Base-by-base conservation (phyloP, 768 basidiomycete genomes). In the Hericium rajendrae region DNA sequence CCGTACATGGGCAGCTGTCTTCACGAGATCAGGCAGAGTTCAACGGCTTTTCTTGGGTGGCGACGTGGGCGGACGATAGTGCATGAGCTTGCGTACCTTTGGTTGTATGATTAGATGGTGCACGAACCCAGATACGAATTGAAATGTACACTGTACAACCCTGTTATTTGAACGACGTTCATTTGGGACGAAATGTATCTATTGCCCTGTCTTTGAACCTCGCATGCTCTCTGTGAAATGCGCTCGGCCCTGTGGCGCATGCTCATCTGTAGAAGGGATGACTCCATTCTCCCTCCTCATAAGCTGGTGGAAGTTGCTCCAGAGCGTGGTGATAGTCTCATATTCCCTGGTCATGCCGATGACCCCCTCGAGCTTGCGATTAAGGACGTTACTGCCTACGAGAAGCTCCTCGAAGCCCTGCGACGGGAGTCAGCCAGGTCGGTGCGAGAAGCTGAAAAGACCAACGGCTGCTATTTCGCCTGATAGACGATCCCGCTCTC, bases 1-100 rank as follows among this genome's bases (percentile, higher is more conserved):
- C 97, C 15, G 97, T 99, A 40, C 94, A 98, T 66, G 91, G 91
- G 15, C 93, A 95, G 61, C 71, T 99, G 59, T 91, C 91, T 18
- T 67, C 87, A 26, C 85, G 85, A 51, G 93, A 98, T 67, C 97
- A 99, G 72, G 80, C 85, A 55, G 95, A 97, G 71, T 99, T 99
- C 75, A 86, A 91, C 63, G 94, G 94, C 16, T 97, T 97, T 78
- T 95, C 93, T 60, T 97, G 94, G 92, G 91, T 74, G 46, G 73
- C 73, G 38, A 55, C 69, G n/a, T 74, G 73, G 73, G 74, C 69
- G 39, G 72, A 74, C 54, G 64, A 68, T 15, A 32, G 32, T 32
- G 53, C 46, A 57, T 59, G 51, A 62, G 55, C 18, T 65, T 64
- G 57, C 58, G 64, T 66, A 61, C 57, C 59, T 32, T 54, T 20